Evolutionary conservation across 164 flowering plant species (phyloP), one percentile per base, ranked within the genome.

Genomic region (Nelumbo lutea): DNA sequence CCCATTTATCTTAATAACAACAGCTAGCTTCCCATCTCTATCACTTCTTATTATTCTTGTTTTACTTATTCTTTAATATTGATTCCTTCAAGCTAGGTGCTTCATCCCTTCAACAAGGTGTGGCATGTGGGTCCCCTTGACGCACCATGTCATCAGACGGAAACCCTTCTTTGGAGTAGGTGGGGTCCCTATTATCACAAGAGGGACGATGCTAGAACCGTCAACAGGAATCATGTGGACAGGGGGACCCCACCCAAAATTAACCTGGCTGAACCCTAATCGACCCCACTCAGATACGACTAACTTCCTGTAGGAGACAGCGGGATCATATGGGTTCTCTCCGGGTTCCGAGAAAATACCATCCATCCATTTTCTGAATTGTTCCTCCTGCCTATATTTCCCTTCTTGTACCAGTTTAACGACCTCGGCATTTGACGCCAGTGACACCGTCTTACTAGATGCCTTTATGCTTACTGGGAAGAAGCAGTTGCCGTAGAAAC

Each of bases 401-500:
- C 84, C 86, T n/a, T 80, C 79, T 73, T 86, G 80, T 43, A 87
- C 83, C 62, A 80, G 42, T 63, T 69, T 78, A 62, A 87, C 87
- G 47, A 78, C 85, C 1, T 82, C 82, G 9, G 41, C 68, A 42
- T 27, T 67, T 5, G 88, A 72, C 9, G 82, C 81, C 44, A 64
- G 7, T 6, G 27, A 44, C 3, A 83, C 65, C 58, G n/a, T 42
- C 65, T 66, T 76, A 41, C 78, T 68, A 8, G 80, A 51, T 6
- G 70, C 70, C 0, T 72, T 76, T 10, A 83, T 65, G 6, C 77
- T 82, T 68, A 86, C 91, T 0, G 90, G 90, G 72, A 84, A 86
- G 80, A 89, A 86, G 66, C 88, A 85, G 76, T 89, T 87, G 2
- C 91, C 90, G 59, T 87, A 89, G 75, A 81, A 89, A 10, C 90